Percentiles rank a stretch among this genome's conserved stretches.
phyloP scores from a whole-genome alignment of 1,284 basidiomycete genomes.

The Cutaneotrichosporon cavernicola region DNA sequence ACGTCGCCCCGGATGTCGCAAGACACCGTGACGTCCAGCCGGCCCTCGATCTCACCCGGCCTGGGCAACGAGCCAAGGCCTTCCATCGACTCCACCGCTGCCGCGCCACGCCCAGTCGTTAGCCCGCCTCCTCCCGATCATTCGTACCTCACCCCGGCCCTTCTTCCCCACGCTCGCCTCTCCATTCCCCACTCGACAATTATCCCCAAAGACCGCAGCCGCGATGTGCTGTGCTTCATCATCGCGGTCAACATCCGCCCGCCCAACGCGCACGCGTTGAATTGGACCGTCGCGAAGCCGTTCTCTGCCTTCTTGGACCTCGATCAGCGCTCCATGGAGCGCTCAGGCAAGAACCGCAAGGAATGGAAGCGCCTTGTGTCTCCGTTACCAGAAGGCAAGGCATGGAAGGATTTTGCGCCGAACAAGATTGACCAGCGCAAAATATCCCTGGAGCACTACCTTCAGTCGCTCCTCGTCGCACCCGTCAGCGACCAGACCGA shows the following conservation, averaged over 20 bases:
- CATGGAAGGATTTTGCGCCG: slow-evolving; percentile 96
- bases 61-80: slow-evolving; percentile 11
- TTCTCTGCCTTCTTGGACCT: slow-evolving; percentile 85
- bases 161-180: slow-evolving; percentile 47
- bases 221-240: slow-evolving; percentile 53
- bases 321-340: slow-evolving; percentile 63
- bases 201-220: slow-evolving; percentile 45
- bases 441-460: slow-evolving; percentile 78
- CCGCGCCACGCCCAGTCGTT: neutral
- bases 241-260: slow-evolving; percentile 45
- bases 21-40: slow-evolving; percentile 26
- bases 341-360: slow-evolving; percentile 61
- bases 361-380: slow-evolving; percentile 73
- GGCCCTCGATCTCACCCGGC: slow-evolving; percentile 14
- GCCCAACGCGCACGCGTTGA: slow-evolving; percentile 53
- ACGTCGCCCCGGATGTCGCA: slow-evolving; percentile 27
- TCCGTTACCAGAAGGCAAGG: slow-evolving; percentile 79
- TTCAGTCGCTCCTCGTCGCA: slow-evolving; percentile 78
- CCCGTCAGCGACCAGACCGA: slow-evolving; percentile 86
- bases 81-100: slow-evolving; percentile 18
- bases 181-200: slow-evolving; percentile 49
- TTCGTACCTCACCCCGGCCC: slow-evolving; percentile 32
- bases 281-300: slow-evolving; percentile 90
- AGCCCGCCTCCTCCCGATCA: slow-evolving; percentile 25
- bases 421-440: slow-evolving; percentile 94